Conservation (phyloP, 371 early-diverging fungal genomes). For the Zychaea mexicana region DNA sequence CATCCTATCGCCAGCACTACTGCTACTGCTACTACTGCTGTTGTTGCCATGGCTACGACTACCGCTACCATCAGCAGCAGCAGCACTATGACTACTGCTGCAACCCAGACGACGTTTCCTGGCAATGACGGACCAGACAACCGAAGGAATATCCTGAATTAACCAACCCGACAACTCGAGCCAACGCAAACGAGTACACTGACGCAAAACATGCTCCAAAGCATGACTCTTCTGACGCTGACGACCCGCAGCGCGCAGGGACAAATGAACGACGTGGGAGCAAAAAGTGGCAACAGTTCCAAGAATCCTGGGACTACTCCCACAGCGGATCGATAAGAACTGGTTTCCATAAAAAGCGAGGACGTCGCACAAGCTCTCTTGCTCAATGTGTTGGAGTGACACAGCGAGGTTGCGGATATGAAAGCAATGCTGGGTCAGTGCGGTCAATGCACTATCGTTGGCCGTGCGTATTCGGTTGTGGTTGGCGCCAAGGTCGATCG, state of each 20-base stretch:
- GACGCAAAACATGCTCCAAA: constrained; percentile 23
- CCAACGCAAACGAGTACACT: constrained; percentile 23
- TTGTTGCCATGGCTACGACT: not conserved
- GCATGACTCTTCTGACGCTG: constrained; percentile 2
- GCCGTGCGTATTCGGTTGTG: constrained; percentile 38
- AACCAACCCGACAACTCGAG: constrained; percentile 46
- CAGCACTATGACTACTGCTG: too few relatives aligned
- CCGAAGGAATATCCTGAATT: constrained; percentile 34
- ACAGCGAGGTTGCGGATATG: constrained; percentile 25
- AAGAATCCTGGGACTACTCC: constrained; percentile 28
- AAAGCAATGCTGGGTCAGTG: constrained; percentile 25
- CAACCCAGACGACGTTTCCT: constrained; percentile 7
- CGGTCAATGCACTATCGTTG: constrained; percentile 33
- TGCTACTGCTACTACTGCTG: not conserved
- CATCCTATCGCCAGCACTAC: not conserved
- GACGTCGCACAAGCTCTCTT: constrained; percentile 25
- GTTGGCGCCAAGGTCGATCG: constrained; percentile 38
- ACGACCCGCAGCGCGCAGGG: constrained; percentile 6
- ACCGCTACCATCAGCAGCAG: not conserved
- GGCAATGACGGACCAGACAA: constrained; percentile 27
- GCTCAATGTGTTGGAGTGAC: constrained; percentile 45
- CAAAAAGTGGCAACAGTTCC: constrained; percentile 33
- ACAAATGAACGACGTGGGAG: constrained; percentile 22
- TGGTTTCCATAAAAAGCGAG: constrained; percentile 29
- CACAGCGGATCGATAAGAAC: constrained; percentile 37